Base-by-base conservation (phyloP, 805 yeast genomes). In the Ogataea minuta region DNA sequence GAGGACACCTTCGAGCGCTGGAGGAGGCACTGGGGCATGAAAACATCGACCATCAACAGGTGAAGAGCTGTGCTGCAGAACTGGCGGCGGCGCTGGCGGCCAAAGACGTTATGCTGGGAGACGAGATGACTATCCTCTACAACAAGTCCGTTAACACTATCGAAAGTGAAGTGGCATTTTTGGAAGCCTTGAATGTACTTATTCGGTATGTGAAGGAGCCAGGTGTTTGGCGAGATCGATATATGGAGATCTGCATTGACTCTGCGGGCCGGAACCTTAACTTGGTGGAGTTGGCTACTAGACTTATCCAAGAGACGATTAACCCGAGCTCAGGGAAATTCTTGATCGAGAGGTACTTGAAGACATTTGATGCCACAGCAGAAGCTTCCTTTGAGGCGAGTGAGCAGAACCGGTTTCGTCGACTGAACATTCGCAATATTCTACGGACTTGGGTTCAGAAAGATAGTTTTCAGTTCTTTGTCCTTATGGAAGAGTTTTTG, bases 211-310 rank as follows among this genome's bases (percentile, higher is more conserved):
- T 69, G 4, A 44, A 49, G 5, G 53, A 51, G 19, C 52, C 53
- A 9, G 57, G 60, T 9, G 68, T 64, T 27, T 81, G 86, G 85
- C 63, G 76, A 33, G 59, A 63, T 20, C 63, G 71, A 24, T 71
- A 76, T 42, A 50, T 70, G 9, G 62, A 62, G 9, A 74, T 76
- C 0, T 79, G 83, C 0, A 61, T 79, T 3, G 81, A 80, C 49
- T 75, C 83, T 24, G 79, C 82, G 0, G 81, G 84, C 2, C 63
- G 60, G 36, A 69, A 66, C 39, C 49, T 66, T n/a, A 52, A 51
- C 6, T 62, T 73, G 13, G 41, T 40, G 4, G 26, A 29, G 9
- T 13, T 34, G 9, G 34, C 47, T 6, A 33, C 41, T 1, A 17
- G 28, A 9, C 27, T 50, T 10, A 37, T 50, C n/a, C 36, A 30